A percentile compares a stretch with the other conserved stretches of the same genome.
These are phyloP conservation scores for Monsonia emarginata DNA, from an alignment of 441 rosid species.

Conservation along the genomic window DNA sequence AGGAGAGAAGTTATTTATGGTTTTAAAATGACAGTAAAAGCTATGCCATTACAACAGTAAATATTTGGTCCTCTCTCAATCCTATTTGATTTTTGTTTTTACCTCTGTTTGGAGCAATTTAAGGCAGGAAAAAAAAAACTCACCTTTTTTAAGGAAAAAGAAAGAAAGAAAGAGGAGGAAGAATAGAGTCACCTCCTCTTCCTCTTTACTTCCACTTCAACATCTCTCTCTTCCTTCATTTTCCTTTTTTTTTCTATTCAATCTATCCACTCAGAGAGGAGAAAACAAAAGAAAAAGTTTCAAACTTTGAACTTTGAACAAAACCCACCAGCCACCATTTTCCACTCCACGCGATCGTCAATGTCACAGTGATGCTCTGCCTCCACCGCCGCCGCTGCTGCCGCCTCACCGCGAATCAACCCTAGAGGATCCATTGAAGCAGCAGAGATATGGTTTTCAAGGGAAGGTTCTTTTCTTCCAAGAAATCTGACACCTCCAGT, in stretches of 20 bases:
- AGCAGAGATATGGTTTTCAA: conserved; percentile 62
- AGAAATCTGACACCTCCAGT: conserved; percentile 72
- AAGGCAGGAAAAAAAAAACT: too few species aligned
- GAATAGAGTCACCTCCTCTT: neutral
- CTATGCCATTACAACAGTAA: too few species aligned
- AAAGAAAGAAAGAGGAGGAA: too few species aligned
- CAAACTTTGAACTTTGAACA: neutral
- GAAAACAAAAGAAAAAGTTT: neutral
- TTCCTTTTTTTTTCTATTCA: neutral
- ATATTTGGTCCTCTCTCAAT: too few species aligned
- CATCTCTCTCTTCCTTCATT: conserved; percentile 3
- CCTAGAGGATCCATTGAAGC: neutral
- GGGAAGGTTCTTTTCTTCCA: conserved; percentile 86
- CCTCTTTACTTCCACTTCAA: conserved; percentile 6
- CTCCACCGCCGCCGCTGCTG: conserved; percentile 15
- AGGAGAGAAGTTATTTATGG: too few species aligned
- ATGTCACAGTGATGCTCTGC: conserved; percentile 1
- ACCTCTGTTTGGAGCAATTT: too few species aligned
- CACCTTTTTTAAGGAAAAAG: neutral
- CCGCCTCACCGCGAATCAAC: neutral
- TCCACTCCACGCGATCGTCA: neutral
- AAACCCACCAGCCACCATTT: neutral
- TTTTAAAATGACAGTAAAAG: too few species aligned
- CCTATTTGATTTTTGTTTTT: too few species aligned
- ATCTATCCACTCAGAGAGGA: neutral